These are phyloP conservation scores for Claviceps arundinis DNA, from an alignment of 2,329 filamentous ascomycete species.

Conservation along the genomic window DNA sequence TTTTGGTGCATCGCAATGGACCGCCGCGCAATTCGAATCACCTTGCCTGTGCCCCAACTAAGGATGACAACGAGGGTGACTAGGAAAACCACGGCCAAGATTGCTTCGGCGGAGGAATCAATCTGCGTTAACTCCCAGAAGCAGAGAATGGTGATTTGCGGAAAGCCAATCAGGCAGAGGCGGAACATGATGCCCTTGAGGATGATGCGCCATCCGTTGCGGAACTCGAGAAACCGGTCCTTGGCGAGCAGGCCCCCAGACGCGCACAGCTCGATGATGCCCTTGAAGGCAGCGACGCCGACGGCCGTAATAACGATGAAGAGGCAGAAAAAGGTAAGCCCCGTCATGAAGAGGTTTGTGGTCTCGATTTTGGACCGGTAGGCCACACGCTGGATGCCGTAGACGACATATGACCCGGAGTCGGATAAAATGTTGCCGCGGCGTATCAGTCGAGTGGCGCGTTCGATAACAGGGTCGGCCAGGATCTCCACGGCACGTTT, in stretches of 20 bases:
- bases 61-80: slow-evolving; percentile 64
- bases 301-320: slow-evolving; percentile 65
- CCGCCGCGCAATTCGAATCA: slow-evolving; percentile 73
- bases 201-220: slow-evolving; percentile 82
- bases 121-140: slow-evolving; percentile 82
- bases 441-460: slow-evolving; percentile 22
- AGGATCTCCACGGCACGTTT: slow-evolving; percentile 39
- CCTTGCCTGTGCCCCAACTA: slow-evolving; percentile 75
- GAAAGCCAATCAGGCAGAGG: slow-evolving; percentile 77
- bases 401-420: slow-evolving; percentile 48
- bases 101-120: slow-evolving; percentile 77
- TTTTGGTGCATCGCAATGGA: slow-evolving; percentile 51
- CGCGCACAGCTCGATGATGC: slow-evolving; percentile 58
- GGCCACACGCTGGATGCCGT: slow-evolving; percentile 76
- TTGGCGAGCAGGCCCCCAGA: slow-evolving; percentile 64
- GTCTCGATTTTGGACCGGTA: slow-evolving; percentile 73
- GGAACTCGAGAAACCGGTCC: slow-evolving; percentile 83
- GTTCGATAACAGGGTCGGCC: slow-evolving; percentile 23
- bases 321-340: slow-evolving; percentile 74
- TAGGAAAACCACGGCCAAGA: slow-evolving; percentile 78
- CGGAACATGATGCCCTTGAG: slow-evolving; percentile 90
- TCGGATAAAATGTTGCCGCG: slow-evolving; percentile 36
- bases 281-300: slow-evolving; percentile 66
- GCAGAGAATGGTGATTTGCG: slow-evolving; percentile 77
- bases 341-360: slow-evolving; percentile 87